Conservation (phyloP, 2,329 filamentous ascomycete species). For the Diaporthe citriasiana region DNA sequence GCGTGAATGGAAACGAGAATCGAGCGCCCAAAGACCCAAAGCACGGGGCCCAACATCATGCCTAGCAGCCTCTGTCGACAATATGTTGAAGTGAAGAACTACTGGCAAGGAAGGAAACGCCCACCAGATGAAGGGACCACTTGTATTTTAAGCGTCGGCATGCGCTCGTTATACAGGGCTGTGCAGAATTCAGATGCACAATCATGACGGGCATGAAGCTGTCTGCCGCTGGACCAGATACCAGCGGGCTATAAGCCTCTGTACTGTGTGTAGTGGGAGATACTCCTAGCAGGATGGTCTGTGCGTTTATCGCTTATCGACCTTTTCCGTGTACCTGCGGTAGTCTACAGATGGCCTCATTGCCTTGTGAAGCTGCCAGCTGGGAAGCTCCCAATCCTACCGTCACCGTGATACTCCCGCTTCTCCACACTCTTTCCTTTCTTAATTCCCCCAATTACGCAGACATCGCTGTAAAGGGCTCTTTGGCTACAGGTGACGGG, state of each 20-base stretch:
- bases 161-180: background rate
- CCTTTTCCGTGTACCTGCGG: conserved; percentile 9
- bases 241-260: background rate
- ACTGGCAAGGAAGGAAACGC: background rate
- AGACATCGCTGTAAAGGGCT: background rate
- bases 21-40: conserved; percentile 6
- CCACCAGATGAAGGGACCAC: background rate
- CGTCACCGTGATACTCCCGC: conserved; percentile 38
- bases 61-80: background rate
- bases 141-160: background rate
- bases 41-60: conserved; percentile 2
- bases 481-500: background rate
- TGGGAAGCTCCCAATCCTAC: background rate
- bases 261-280: no score
- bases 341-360: conserved; percentile 32
- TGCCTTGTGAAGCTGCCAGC: conserved; percentile 18
- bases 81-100: background rate
- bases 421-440: background rate
- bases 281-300: background rate
- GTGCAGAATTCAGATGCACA: background rate
- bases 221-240: background rate
- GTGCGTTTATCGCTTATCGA: conserved; percentile 6
- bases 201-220: background rate
- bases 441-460: no score
- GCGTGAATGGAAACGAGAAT: conserved; percentile 9